Base-by-base conservation (phyloP, 805 yeast genomes). In the Suhomyces xylopsoci region DNA sequence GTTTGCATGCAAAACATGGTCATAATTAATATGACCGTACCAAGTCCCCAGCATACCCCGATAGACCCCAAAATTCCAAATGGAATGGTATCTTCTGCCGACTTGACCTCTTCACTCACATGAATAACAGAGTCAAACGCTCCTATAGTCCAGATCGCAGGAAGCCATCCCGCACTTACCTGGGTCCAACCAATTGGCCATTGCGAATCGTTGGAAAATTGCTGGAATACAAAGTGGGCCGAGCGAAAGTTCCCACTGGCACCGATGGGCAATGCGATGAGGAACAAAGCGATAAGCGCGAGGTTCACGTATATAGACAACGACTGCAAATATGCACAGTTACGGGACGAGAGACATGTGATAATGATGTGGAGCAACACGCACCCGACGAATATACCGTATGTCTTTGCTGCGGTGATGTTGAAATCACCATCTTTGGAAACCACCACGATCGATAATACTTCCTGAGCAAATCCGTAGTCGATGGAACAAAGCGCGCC, bases 51-150 rank as follows among this genome's bases (percentile, higher is more conserved):
- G 50, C 73, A 67, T 5, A 63, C 62, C 7, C 64, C 46, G 58
- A 73, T 69, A 3, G 76, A 66, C 1, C 76, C 72, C 43, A 68
- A 58, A 56, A 73, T 62, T 0, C 78, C 77, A 48, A 73, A 70
- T 47, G 76, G 67, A 45, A 73, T 76, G 14, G 78, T 73, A 17
- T 71, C 69, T 55, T 71, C 55, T 38, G 74, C 69, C 14, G 74
- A 74, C 53, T 68, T 69, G 25, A 71, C 69, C 59, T 71, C 78
- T 61, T 73, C 78, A 40, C 73, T 73, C 62, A 73, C 66, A 55
- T 73, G 78, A 24, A 75, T 64, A 19, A 76, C 77, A 32, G 70
- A 64, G 61, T 73, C 78, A 34, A 73, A 68, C 55, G 77, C 73
- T 45, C 69, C 62, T 56, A 73, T 73, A 25, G 70, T 59, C 75